phyloP scores from a whole-genome alignment of 805 yeast species.

The Lipomyces kockii region DNA sequence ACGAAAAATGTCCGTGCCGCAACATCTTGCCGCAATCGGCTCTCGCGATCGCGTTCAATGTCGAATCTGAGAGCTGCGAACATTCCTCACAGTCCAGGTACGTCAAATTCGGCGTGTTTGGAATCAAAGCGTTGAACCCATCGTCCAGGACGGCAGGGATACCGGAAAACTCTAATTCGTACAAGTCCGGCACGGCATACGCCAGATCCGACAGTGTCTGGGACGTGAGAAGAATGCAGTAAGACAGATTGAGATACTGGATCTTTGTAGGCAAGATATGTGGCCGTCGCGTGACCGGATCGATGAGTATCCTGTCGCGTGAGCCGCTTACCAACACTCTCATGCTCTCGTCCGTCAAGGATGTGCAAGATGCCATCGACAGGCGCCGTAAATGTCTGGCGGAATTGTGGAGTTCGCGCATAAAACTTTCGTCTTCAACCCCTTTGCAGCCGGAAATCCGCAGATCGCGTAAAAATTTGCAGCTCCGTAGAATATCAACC shows the following conservation, averaged over 20 bases:
- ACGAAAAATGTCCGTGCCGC: constrained; percentile 26
- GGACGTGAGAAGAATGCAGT: constrained; percentile 20
- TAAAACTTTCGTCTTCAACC: constrained; percentile 15
- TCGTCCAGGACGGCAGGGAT: constrained; percentile 15
- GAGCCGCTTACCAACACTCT: constrained; percentile 21
- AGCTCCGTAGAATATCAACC: constrained; percentile 17
- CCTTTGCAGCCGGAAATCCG: constrained; percentile 16
- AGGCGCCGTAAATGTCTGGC: constrained; percentile 16
- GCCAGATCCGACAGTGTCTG: constrained; percentile 15
- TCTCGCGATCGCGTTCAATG: constrained; percentile 13
- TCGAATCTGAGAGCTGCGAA: constrained; percentile 16
- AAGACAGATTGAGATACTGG: constrained; percentile 15
- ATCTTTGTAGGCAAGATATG: constrained; percentile 8
- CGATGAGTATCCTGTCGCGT: constrained; percentile 9
- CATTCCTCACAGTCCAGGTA: constrained; percentile 34
- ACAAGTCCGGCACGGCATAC: constrained; percentile 18
- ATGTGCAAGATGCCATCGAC: constrained; percentile 14
- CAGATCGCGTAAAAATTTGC: constrained; percentile 15
- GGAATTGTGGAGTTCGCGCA: constrained; percentile 14
- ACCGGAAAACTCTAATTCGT: constrained; percentile 20
- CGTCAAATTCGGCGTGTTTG: constrained; percentile 12
- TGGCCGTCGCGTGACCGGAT: constrained; percentile 11
- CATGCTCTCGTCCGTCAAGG: constrained; percentile 19
- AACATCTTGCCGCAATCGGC: constrained; percentile 12
- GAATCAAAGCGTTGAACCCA: constrained; percentile 16